A percentile compares a stretch with the other conserved stretches of the same genome.
Evolutionary conservation across 306 rosid genomes (phyloP).

Genomic region (Corylus americana): DNA sequence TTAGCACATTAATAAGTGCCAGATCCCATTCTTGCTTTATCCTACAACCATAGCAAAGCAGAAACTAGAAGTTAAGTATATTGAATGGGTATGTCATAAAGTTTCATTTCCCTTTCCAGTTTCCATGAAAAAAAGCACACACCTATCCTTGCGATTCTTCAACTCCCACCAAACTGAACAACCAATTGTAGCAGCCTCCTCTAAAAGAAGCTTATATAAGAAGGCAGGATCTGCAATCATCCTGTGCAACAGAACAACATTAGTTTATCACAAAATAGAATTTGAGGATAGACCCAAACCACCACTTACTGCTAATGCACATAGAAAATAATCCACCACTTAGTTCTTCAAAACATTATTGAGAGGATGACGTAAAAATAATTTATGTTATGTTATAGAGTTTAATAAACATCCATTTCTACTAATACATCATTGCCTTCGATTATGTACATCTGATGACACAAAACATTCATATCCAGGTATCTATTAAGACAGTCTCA

Average conservation of each 20-base stretch:
- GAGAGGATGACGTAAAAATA: background rate
- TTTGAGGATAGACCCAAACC: background rate
- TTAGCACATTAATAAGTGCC: slow-evolving; percentile 88
- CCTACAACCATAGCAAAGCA: slow-evolving; percentile 48
- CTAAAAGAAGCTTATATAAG: slow-evolving; percentile 74
- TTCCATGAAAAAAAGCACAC: slow-evolving; percentile 12
- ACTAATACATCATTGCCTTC: background rate
- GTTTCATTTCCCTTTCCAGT: slow-evolving; percentile 6
- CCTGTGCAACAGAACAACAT: slow-evolving; percentile 50
- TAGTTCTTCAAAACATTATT: slow-evolving; percentile 4
- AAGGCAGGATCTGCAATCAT: slow-evolving; percentile 98
- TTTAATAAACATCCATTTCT: background rate
- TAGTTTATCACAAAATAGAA: slow-evolving; percentile 12
- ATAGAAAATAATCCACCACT: slow-evolving; percentile 2
- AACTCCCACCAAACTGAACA: slow-evolving; percentile 92
- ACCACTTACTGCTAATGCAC: background rate
- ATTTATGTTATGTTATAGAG: background rate
- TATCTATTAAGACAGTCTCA: background rate
- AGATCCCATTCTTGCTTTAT: slow-evolving; percentile 98
- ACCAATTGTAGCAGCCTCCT: slow-evolving; percentile 82
- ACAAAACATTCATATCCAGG: background rate
- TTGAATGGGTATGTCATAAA: slow-evolving; percentile 23
- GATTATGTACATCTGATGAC: background rate
- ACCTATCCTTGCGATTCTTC: slow-evolving; percentile 90
- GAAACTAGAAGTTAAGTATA: slow-evolving; percentile 21